phyloP scores from a whole-genome alignment of 345 rosid genomes.

The Limnanthes douglasii region DNA sequence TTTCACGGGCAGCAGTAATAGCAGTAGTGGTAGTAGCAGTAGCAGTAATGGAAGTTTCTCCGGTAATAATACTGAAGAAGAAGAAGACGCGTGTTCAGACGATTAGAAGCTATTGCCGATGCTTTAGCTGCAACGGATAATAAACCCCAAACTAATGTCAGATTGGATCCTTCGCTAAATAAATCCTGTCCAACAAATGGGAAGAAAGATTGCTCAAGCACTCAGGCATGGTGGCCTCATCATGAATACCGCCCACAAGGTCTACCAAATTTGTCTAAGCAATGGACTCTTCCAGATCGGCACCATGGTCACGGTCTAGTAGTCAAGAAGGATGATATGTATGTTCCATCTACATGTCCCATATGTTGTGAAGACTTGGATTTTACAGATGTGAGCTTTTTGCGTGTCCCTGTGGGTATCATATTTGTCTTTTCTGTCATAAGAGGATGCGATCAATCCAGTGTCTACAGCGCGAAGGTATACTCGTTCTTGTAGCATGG shows the following conservation, averaged over 20 bases:
- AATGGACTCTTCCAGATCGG: conserved; percentile 39
- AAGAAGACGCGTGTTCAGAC: conserved; percentile 59
- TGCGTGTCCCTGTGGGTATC: conserved; percentile 80
- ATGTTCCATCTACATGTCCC: conserved; percentile 42
- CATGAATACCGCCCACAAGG: conserved; percentile 68
- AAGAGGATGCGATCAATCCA: conserved; percentile 47
- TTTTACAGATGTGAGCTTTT: conserved; percentile 58
- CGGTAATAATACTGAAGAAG: conserved; percentile 71
- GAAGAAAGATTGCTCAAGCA: conserved; percentile 18
- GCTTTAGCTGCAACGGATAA: too few relatives aligned
- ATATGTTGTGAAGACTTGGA: conserved; percentile 87
- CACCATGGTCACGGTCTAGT: conserved; percentile 21
- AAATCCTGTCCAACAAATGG: conserved; percentile 2
- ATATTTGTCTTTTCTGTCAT: conserved; percentile 91
- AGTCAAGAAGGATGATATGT: conserved; percentile 35
- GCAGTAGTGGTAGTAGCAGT: too few relatives aligned
- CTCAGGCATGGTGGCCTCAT: conserved; percentile 71
- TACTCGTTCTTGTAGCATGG: conserved; percentile 75
- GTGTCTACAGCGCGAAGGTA: conserved; percentile 47
- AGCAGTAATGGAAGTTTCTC: conserved; percentile 82
- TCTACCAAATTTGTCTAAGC: conserved; percentile 67
- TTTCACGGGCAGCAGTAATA: too few relatives aligned
- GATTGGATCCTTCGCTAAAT: conserved; percentile 9
- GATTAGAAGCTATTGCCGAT: too few relatives aligned
- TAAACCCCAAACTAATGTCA: too few relatives aligned